phyloP scores from a whole-genome alignment of 257 asterid species.

The Plantago ovata region DNA sequence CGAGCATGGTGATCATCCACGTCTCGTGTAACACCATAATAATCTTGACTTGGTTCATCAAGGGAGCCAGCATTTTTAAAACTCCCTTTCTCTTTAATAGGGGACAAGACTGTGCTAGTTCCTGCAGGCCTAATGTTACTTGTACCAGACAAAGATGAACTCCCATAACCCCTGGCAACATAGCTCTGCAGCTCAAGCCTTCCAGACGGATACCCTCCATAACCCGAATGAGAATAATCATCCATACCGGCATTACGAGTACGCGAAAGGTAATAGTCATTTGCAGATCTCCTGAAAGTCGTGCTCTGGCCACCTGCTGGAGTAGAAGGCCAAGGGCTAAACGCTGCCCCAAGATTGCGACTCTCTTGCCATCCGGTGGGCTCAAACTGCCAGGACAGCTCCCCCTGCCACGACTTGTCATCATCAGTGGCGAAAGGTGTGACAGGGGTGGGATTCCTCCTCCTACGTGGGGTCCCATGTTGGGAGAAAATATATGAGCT shows the following conservation, averaged over 20 bases:
- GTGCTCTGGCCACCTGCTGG: slow-evolving; percentile 29
- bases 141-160: slow-evolving; percentile 20
- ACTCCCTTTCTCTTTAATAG: slow-evolving; percentile 27
- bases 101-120: slow-evolving; percentile 18
- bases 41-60: slow-evolving; percentile 30
- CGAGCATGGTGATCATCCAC: slow-evolving; percentile 31
- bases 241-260: slow-evolving; percentile 26
- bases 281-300: slow-evolving; percentile 55
- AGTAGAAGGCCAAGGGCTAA: slow-evolving; percentile 54
- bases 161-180: slow-evolving; percentile 28
- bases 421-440: slow-evolving; percentile 61
- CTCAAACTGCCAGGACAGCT: slow-evolving; percentile 71
- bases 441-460: slow-evolving; percentile 38
- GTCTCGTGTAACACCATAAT: slow-evolving; percentile 32
- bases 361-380: slow-evolving; percentile 58
- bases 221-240: slow-evolving; percentile 33
- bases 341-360: slow-evolving; percentile 49
- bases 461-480: slow-evolving; percentile 11
- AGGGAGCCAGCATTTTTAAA: slow-evolving; percentile 23
- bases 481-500: slow-evolving; percentile 33
- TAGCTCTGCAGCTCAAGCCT: slow-evolving; percentile 68
- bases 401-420: slow-evolving; percentile 65
- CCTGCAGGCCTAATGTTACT: slow-evolving; percentile 22
- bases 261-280: slow-evolving; percentile 53
- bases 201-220: slow-evolving; percentile 32